Evolutionary conservation across 495 filamentous ascomycete species (phyloP), one percentile per base, ranked within the genome.

Genomic region (Cryomyces minteri): DNA sequence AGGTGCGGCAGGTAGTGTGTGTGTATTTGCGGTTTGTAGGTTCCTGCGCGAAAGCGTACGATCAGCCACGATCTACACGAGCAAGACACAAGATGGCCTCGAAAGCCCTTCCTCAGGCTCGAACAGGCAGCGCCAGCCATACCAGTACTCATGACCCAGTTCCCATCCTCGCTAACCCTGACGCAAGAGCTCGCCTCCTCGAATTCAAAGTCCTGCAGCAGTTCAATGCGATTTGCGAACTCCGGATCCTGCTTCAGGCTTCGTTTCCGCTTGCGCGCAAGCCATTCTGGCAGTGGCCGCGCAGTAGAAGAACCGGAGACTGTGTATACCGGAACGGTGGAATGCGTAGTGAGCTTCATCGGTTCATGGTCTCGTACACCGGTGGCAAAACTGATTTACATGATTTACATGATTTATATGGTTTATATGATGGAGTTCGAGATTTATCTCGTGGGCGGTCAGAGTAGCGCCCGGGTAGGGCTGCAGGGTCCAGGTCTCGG

Each of bases 71-170:
- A 33, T 39, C n/a, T 14, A 1, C 6, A 1, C 9, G 11, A 10
- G 9, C 5, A 8, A 7, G 1, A 46, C 46, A 31, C 18, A 25
- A 25, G 18, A 25, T 2, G 18, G 18, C 18, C 18, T 25, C 18
- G 18, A 25, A 25, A 2, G 18, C 18, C 18, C 2, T 25, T 2
- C 2, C 1, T 1, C 1, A 9, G 34, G 34, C 34, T 37, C 12
- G 12, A 9, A 9, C 9, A 37, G 8, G 5, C 12, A 40, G 6
- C 5, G 42, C 29, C 9, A 1, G 33, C 71, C 59, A 63, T 74
- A 72, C 88, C 90, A 51, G 88, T 92, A 53, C 85, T 93, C 83
- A 96, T 92, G 7, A 94, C 84, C 84, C 90, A 99, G 55, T 96
- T 79, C 33, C 88, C 88, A 73, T 99, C 92, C 47, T 95, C 90